phyloP scores from a whole-genome alignment of 164 flowering plant species.

The Annona squamosa region DNA sequence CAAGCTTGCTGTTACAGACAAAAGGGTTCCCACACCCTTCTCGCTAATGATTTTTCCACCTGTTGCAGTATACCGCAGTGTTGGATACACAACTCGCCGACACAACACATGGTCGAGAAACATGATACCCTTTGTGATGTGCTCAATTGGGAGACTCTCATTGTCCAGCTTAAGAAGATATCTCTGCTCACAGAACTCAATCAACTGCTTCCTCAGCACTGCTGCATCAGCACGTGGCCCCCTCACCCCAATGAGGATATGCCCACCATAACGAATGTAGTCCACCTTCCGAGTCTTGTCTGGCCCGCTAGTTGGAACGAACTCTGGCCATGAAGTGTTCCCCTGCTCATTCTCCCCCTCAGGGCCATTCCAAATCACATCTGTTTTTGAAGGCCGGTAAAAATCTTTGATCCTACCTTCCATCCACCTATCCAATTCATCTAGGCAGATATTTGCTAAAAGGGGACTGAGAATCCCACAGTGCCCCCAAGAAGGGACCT shows the following conservation, averaged over 20 bases:
- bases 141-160: slow-evolving; percentile 88
- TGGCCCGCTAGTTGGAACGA: slow-evolving; percentile 95
- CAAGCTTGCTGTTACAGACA: slow-evolving; percentile 89
- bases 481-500: slow-evolving; percentile 88
- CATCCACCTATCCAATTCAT: slow-evolving; percentile 91
- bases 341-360: slow-evolving; percentile 87
- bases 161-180: slow-evolving; percentile 81
- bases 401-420: slow-evolving; percentile 81
- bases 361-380: slow-evolving; percentile 88
- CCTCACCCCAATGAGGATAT: slow-evolving; percentile 79
- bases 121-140: slow-evolving; percentile 94
- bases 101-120: slow-evolving; percentile 95
- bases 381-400: slow-evolving; percentile 73
- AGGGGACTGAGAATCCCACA: slow-evolving; percentile 89
- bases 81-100: slow-evolving; percentile 88
- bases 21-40: slow-evolving; percentile 89
- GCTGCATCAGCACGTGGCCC: slow-evolving; percentile 98
- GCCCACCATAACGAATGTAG: slow-evolving; percentile 86
- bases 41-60: slow-evolving; percentile 98
- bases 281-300: slow-evolving; percentile 95
- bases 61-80: slow-evolving; percentile 90
- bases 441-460: slow-evolving; percentile 68
- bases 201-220: slow-evolving; percentile 70
- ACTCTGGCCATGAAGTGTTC: slow-evolving; percentile 97
- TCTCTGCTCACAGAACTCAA: slow-evolving; percentile 88